Base-by-base conservation (phyloP, 2,329 filamentous ascomycete genomes). In the Xylariaceae sp. region DNA sequence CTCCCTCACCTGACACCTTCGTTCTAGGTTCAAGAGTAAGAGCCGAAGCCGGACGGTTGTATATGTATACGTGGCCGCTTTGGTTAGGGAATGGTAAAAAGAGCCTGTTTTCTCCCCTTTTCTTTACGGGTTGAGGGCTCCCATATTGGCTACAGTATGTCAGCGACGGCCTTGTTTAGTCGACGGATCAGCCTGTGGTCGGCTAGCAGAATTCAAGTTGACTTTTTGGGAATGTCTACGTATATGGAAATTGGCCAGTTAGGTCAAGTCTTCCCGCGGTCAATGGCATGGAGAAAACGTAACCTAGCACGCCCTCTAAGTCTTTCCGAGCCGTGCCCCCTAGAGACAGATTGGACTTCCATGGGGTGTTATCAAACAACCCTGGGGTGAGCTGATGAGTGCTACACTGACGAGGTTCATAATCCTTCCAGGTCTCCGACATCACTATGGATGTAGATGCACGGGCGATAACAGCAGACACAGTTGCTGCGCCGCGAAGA, bases 291-390 rank as follows among this genome's bases (percentile, higher is more conserved):
- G 33, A 48, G 38, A 42, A 39, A 31, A 34, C 34, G 22, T 17
- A 17, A 36, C 31, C 41, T 41, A 42, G 42, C 52, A 44, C 40
- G 45, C n/a, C 41, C 31, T 48, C 36, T 45, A 42, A 50, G 31
- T 47, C 49, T 51, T 53, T n/a, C 31, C 33, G 36, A n/a, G 41
- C 45, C 47, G 48, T 48, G 56, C 36, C 51, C 43, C 51, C 50
- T 18, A 33, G 33, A 18, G 50, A 42, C 44, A 50, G 28, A 17
- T 48, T 17, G 44, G 47, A 50, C 31, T 19, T 36, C 36, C 31
- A 41, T 22, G 39, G 16, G 10, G 38, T 28, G 40, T 33, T 52
- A 28, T 28, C 43, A 11, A 31, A 47, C 34, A 19, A 50, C 55
- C 42, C 47, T n/a, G 47, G 45, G 34, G 53, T 51, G 50, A 36